Percentiles rank a stretch among this genome's conserved stretches.
Evolutionary conservation across 257 asterid species (phyloP).

Genomic region (Solanum gracilifrons): DNA sequence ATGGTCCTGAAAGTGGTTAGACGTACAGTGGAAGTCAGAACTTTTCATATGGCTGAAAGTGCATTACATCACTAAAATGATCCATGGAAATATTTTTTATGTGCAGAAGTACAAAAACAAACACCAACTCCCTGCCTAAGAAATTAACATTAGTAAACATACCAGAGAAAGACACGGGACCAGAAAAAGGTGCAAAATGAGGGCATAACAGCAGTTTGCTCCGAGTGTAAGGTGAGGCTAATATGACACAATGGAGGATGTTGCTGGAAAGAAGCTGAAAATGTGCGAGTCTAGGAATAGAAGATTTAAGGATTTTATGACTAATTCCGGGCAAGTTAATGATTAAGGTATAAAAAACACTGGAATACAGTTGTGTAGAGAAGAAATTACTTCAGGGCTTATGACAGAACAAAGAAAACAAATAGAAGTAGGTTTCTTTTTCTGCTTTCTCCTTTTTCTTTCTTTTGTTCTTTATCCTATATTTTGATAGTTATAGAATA

Average conservation of each 20-base stretch:
- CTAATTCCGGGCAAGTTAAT: not conserved
- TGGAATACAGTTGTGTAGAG: not conserved
- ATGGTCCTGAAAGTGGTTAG: conserved; percentile 24
- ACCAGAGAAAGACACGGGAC: not conserved
- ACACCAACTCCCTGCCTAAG: not conserved
- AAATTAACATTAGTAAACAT: not conserved
- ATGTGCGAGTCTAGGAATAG: not conserved
- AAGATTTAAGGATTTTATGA: not conserved
- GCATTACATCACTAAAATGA: not conserved
- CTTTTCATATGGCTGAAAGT: not conserved
- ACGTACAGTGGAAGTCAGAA: not conserved
- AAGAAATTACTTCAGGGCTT: not conserved
- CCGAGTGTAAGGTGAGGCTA: not conserved
- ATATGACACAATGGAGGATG: not conserved
- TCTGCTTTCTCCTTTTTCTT: not conserved
- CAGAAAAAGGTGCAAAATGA: not conserved
- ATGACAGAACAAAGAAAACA: not conserved
- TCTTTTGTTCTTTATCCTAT: not conserved
- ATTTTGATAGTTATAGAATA: not conserved
- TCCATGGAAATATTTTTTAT: not conserved
- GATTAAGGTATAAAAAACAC: not conserved
- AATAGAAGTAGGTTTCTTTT: not conserved
- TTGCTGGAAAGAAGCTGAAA: not conserved
- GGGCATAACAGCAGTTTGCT: not conserved
- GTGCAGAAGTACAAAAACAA: not conserved